phyloP scores from a whole-genome alignment of 441 rosid species.

The Pelargonium australe region DNA sequence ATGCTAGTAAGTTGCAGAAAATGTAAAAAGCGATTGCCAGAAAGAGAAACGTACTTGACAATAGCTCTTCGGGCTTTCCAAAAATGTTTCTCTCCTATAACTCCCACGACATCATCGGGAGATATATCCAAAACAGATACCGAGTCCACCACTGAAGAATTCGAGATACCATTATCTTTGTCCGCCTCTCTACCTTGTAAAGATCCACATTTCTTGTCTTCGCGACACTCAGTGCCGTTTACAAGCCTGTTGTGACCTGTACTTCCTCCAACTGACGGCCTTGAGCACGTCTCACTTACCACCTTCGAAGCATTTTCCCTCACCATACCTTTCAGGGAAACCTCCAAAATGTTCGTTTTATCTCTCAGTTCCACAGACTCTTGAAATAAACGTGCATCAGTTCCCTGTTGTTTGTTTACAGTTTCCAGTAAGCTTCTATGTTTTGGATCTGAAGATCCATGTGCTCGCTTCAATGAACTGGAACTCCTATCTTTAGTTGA shows the following conservation, averaged over 20 bases:
- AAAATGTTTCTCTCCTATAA: slow-evolving; percentile 24
- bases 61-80: slow-evolving; percentile 24
- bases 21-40: not conserved
- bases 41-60: slow-evolving; percentile 19
- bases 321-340: slow-evolving; percentile 20
- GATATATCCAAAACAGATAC: slow-evolving; percentile 9
- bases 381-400: slow-evolving; percentile 16
- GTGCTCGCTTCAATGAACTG: slow-evolving; percentile 27
- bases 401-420: slow-evolving; percentile 17
- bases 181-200: slow-evolving; percentile 4
- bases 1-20: slow-evolving; percentile 2
- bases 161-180: slow-evolving; percentile 2
- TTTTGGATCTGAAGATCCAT: slow-evolving; percentile 28
- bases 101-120: slow-evolving; percentile 21
- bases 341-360: slow-evolving; percentile 23
- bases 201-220: not conserved
- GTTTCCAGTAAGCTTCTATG: slow-evolving; percentile 20
- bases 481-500: slow-evolving; percentile 20
- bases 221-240: slow-evolving; percentile 3
- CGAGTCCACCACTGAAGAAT: slow-evolving; percentile 8
- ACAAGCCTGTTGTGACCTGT: slow-evolving; percentile 20
- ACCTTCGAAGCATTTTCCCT: slow-evolving; percentile 27
- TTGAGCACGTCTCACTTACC: slow-evolving; percentile 30
- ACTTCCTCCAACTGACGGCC: slow-evolving; percentile 23
- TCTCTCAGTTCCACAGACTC: slow-evolving; percentile 22